Evolutionary conservation across 441 rosid genomes (phyloP), one percentile per base, ranked within the genome.

Genomic region (Brassica balearica): DNA sequence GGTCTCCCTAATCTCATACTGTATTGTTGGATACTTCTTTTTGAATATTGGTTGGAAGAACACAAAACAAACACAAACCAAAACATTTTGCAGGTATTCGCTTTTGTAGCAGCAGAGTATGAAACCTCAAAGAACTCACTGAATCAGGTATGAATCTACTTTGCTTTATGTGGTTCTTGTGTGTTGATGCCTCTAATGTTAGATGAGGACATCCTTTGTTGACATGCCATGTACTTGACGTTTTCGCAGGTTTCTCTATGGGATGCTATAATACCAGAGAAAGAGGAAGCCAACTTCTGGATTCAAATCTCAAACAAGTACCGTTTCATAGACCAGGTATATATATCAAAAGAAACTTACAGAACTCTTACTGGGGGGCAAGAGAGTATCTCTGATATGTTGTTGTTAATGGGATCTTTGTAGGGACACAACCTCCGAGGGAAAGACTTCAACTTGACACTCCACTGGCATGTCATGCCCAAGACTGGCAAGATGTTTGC

Each of bases 391-490:
- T 48, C 55, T 75, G 56, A 59, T 32, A 0, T 56, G 61, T 19
- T 65, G n/a, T 63, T 7, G 25, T 51, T 6, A 77, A 73, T 73
- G 62, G 25, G 32, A 53, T 32, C 10, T 59, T 36, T 77, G 27
- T 71, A 94, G 97, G 97, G 98, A 70, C 86, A 87, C 80, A 88
- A 87, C 83, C 98, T 94, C 15, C 87, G 90, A 1, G 97, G 97
- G 38, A 90, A 90, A 81, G 85, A 85, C 68, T 92, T 90, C 87
- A 94, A 94, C 83, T 79, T 94, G 83, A 92, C 98, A 11, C 69
- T 94, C 82, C 98, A 92, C 83, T 94, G 98, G 98, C 96, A 90
- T 65, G 93, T 94, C 65, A 56, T 56, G 61, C 61, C 61, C 25
- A 56, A 56, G 61, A 56, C 61, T 56, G 61, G 61, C 61, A 56